A percentile compares a stretch with the other conserved stretches of the same genome.
phyloP scores from a whole-genome alignment of 306 rosid genomes.

The Pterocarpus macrocarpus region DNA sequence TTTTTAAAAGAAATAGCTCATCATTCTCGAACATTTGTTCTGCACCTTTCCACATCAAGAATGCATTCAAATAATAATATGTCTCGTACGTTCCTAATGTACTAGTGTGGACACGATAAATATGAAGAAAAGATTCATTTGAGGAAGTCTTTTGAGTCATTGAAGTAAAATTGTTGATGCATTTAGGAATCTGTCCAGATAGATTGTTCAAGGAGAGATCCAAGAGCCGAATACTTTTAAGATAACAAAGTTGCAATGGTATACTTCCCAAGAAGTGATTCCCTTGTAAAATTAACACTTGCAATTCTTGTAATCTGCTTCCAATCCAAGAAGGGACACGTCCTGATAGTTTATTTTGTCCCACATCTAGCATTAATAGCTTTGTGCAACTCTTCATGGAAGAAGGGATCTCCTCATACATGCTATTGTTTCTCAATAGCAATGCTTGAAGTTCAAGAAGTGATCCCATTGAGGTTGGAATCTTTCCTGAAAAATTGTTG shows the following conservation, averaged over 20 bases:
- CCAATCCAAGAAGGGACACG: conserved; percentile 46
- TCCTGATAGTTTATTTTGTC: conserved; percentile 36
- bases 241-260: conserved; percentile 24
- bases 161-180: conserved; percentile 41
- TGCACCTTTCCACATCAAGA: conserved; percentile 48
- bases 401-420: not conserved
- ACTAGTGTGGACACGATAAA: fast-evolving
- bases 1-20: not conserved
- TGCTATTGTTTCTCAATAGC: conserved; percentile 32
- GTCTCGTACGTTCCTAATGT: not conserved
- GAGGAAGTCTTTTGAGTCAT: not conserved
- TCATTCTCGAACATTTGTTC: not conserved
- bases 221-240: conserved; percentile 11
- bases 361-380: conserved; percentile 21
- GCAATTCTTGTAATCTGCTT: not conserved
- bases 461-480: conserved; percentile 36
- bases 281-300: conserved; percentile 30
- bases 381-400: conserved; percentile 36
- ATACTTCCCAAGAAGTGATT: conserved; percentile 31
- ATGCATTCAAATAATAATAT: not conserved
- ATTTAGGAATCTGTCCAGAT: conserved; percentile 18
- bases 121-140: too few species aligned
- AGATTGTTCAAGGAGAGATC: conserved; percentile 43
- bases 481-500: conserved; percentile 29
- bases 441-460: conserved; percentile 8